Percentiles rank a stretch among this genome's conserved stretches.
Evolutionary conservation across 768 basidiomycete genomes (phyloP).

Genomic region (Lactarius quietus): DNA sequence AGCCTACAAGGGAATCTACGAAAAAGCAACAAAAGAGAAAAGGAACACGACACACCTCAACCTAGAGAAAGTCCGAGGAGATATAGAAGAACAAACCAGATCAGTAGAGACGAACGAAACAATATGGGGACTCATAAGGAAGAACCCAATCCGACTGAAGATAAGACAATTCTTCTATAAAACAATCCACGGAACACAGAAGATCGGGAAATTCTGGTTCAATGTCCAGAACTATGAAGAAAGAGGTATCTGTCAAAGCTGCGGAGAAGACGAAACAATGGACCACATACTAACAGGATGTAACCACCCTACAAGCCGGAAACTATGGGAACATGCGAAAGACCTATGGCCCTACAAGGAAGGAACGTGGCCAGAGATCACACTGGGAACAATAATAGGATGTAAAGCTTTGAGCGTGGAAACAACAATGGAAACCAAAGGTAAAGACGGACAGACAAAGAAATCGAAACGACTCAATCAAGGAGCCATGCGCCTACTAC

Average conservation of each 20-base stretch:
- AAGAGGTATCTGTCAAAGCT: neutral
- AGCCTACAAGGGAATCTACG: neutral
- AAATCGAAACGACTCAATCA: too few relatives aligned
- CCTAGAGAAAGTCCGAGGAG: neutral
- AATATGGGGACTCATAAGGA: neutral
- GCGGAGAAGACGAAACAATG: slow-evolving; percentile 19
- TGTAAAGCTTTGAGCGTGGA: too few relatives aligned
- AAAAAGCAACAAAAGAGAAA: too few relatives aligned
- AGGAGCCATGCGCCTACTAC: too few relatives aligned
- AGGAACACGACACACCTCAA: too few relatives aligned
- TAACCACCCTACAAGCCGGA: too few relatives aligned
- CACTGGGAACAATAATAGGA: too few relatives aligned
- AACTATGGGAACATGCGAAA: too few relatives aligned
- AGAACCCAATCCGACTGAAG: neutral
- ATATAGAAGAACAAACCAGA: rapidly evolving
- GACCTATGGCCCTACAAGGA: too few relatives aligned
- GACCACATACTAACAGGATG: slow-evolving; percentile 28
- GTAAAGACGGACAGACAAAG: too few relatives aligned
- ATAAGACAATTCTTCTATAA: slow-evolving; percentile 10
- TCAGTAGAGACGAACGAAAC: neutral
- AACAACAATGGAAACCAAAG: too few relatives aligned
- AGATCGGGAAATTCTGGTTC: neutral
- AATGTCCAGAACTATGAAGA: neutral
- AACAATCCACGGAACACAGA: neutral
- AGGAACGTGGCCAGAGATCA: too few relatives aligned